A percentile compares a stretch with the other conserved stretches of the same genome.
These are phyloP conservation scores for Straminergon stramineum DNA, from an alignment of 225 moss, liverwort and hornwort species.

Conservation along the genomic window DNA sequence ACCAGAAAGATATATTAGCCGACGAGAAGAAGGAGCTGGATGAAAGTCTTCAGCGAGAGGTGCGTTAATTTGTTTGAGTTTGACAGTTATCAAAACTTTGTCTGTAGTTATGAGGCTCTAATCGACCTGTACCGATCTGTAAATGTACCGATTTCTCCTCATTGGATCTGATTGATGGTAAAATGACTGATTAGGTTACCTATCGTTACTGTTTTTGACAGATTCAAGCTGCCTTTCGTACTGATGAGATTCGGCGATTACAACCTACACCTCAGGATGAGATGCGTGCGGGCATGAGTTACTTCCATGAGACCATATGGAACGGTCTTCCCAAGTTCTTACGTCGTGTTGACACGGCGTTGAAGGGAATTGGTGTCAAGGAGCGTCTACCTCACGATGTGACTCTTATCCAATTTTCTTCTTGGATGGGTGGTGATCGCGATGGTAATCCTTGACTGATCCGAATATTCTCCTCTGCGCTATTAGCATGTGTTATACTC, in stretches of 20 bases:
- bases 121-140: neutral
- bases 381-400: slow-evolving; percentile 56
- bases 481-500: slow-evolving; percentile 7
- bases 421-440: slow-evolving; percentile 75
- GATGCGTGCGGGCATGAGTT: slow-evolving; percentile 68
- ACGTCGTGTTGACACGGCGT: slow-evolving; percentile 56
- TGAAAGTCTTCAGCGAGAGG: slow-evolving; percentile 59
- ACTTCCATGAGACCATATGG: slow-evolving; percentile 67
- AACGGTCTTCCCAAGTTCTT: slow-evolving; percentile 61
- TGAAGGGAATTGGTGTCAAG: slow-evolving; percentile 50
- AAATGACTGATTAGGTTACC: neutral
- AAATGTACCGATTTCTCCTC: neutral
- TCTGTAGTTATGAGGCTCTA: neutral
- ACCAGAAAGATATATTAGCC: slow-evolving; percentile 32
- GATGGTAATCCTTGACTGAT: slow-evolving; percentile 33
- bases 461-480: neutral
- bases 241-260: slow-evolving; percentile 53
- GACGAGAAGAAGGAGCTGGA: slow-evolving; percentile 63
- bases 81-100: neutral
- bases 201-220: neutral
- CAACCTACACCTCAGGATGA: slow-evolving; percentile 71
- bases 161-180: neutral
- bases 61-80: neutral
- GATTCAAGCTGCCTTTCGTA: slow-evolving; percentile 67
- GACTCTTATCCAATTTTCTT: slow-evolving; percentile 62